These are phyloP conservation scores for Priceomyces fermenticarens DNA, from an alignment of 805 yeast genomes.

Conservation along the genomic window DNA sequence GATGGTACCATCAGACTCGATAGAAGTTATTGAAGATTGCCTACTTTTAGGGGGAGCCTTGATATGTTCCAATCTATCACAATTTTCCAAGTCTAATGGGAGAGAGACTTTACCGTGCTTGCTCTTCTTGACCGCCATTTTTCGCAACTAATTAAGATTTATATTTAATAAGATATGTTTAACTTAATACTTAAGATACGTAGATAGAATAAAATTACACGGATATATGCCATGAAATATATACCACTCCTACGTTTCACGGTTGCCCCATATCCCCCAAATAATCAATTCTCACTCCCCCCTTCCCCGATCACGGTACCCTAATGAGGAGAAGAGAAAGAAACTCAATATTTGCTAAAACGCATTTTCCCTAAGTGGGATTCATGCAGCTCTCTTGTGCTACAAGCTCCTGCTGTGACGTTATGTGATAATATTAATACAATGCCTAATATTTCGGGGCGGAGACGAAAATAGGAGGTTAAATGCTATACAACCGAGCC, in stretches of 20 bases:
- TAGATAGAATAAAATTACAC: too few relatives aligned
- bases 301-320: constrained; percentile 7
- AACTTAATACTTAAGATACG: too few relatives aligned
- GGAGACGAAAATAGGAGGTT: too few relatives aligned
- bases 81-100: constrained; percentile 35
- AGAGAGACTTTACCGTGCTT: constrained; percentile 19
- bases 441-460: too few relatives aligned
- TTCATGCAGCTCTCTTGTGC: too few relatives aligned
- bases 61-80: constrained; percentile 37
- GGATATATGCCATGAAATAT: too few relatives aligned
- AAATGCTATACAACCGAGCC: too few relatives aligned
- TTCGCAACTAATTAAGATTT: not conserved
- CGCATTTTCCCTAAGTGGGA: too few relatives aligned
- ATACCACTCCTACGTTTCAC: too few relatives aligned
- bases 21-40: constrained; percentile 37
- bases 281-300: constrained; percentile 5
- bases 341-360: not conserved
- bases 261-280: not conserved
- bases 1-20: constrained; percentile 30
- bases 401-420: too few relatives aligned
- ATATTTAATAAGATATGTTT: not conserved
- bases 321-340: not conserved
- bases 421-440: too few relatives aligned
- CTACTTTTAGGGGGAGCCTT: constrained; percentile 37
- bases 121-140: constrained; percentile 28